Base-by-base conservation (phyloP, 176 grass and related monocot species). In the Secale cereale region DNA sequence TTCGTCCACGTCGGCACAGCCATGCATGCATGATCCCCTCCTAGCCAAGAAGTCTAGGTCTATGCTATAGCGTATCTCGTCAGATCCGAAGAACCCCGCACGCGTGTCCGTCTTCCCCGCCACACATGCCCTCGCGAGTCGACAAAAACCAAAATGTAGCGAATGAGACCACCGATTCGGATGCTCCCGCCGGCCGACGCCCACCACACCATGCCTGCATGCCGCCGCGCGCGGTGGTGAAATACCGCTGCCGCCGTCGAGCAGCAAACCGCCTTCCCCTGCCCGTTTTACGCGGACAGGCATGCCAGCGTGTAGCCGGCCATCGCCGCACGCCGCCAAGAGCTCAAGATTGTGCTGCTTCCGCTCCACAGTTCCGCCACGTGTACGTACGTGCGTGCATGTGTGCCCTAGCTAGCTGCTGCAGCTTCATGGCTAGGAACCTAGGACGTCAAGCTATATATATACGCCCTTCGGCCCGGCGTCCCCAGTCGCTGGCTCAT, bases 111-210 rank as follows among this genome's bases (percentile, higher is more conserved):
- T 40, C 37, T 20, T 13, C 69, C 12, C 19, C 37, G 1, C 70
- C n/a, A n/a, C 36, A 72, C 37, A 25, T 4, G 45, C 45, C 41
- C 41, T 45, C 41, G 41, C 41, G 45, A 3, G 65, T 20, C 19
- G 65, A 35, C 32, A 32, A 31, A 2, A 64, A 13, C 15, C 61
- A 3, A 17, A 0, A 3, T 7, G 30, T 35, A 36, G 32, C 32
- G 33, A 73, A 45, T 46, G 4, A 73, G 70, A 73, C 70, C 70
- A 73, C 70, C 70, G 70, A 73, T 73, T 73, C 70, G 70, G 70
- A 73, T 73, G 70, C 70, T 11, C 35, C 39, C 67, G 67, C 67
- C 67, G 33, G 67, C 67, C 31, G 8, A 61, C n/a, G n/a, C 59
- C n/a, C 59, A 25, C 59, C n/a, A 25, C 57, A 25, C 57, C 57